Base-by-base conservation (phyloP, 1,284 basidiomycete species). In the Trametes polyzona region DNA sequence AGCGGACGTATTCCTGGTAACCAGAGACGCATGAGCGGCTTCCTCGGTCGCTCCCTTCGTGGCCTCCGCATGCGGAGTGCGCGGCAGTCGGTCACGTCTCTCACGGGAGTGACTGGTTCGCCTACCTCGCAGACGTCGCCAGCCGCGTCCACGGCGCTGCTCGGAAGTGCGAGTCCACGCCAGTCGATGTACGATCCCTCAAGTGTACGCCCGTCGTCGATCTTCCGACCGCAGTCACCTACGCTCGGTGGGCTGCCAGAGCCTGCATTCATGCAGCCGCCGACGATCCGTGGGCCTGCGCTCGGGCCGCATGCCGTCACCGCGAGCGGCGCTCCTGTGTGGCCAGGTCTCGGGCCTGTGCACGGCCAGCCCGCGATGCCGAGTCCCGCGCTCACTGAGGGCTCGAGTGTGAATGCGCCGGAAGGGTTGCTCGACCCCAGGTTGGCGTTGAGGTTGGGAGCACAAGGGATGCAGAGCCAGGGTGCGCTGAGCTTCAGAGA, bases 371-470 rank as follows among this genome's bases (percentile, higher is more conserved):
- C 67, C 1, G 62, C 54, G 39, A 60, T 68, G 30, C 76, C 76
- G 17, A 75, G 75, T 4, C 76, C 77, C 0, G 72, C 46, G 19
- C 65, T 59, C 26, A 76, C 76, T 12, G 76, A 76, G 24, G 70
- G 65, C 48, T 73, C 70, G 7, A 67, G 62, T 36, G 59, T 48
- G 8, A 52, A 61, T 19, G 66, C 60, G 17, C 66, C 67, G 1
- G 76, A 78, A 19, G 77, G 76, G 16, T 67, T 79, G 37, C 68
- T 78, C 29, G 73, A 78, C 47, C 76, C 77, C 4, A 65, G 69
- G 4, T 55, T 71, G 23, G 55, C 64, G 19, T 26, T 55, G 29
- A 47, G 57, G 9, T 30, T 65, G n/a, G 62, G 60, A 27, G 55
- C 42, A 9, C 60, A 55, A 0, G 71, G 71, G 12, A 74, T 73